Conservation (phyloP, 352 stramenopile species). For the Pythium sukuiense region DNA sequence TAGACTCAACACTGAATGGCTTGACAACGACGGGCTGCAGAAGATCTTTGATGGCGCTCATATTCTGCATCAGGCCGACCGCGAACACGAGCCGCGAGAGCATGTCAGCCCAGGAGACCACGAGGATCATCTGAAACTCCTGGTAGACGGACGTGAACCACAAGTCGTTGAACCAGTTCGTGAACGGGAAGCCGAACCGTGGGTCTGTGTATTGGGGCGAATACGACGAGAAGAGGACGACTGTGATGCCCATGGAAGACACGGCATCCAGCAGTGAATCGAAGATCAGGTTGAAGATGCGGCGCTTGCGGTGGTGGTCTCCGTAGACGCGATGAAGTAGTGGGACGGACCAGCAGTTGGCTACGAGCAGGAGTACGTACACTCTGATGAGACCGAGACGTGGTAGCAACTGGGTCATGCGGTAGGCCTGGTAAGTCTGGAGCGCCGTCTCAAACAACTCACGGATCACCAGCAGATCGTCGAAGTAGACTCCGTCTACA, state of each 20-base stretch:
- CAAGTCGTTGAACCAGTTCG: slow-evolving; percentile 6
- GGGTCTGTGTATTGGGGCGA: slow-evolving; percentile 10
- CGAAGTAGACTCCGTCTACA: slow-evolving; percentile 4
- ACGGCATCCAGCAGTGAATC: slow-evolving; percentile 4
- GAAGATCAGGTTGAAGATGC: neutral
- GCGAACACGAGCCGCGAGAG: neutral
- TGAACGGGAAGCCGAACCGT: slow-evolving; percentile 1
- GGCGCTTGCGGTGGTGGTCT: neutral
- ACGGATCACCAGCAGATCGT: neutral
- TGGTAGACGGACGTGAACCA: slow-evolving; percentile 8
- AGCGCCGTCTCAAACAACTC: slow-evolving; percentile 6
- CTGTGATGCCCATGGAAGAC: slow-evolving; percentile 3
- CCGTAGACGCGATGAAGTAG: neutral
- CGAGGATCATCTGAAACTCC: slow-evolving; percentile 17
- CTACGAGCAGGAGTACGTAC: slow-evolving; percentile 3
- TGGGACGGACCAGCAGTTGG: slow-evolving; percentile 10
- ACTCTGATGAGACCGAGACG: slow-evolving; percentile 19
- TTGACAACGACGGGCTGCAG: neutral
- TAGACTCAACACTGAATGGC: too few species aligned
- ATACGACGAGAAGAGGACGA: neutral
- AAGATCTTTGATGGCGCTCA: slow-evolving; percentile 11
- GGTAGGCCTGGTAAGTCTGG: slow-evolving; percentile 9
- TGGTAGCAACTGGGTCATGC: slow-evolving; percentile 3
- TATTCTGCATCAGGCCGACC: neutral
- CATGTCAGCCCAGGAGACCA: slow-evolving; percentile 10